Evolutionary conservation across 225 moss, liverwort and hornwort species (phyloP).

Genomic region (Pleurozium schreberi): DNA sequence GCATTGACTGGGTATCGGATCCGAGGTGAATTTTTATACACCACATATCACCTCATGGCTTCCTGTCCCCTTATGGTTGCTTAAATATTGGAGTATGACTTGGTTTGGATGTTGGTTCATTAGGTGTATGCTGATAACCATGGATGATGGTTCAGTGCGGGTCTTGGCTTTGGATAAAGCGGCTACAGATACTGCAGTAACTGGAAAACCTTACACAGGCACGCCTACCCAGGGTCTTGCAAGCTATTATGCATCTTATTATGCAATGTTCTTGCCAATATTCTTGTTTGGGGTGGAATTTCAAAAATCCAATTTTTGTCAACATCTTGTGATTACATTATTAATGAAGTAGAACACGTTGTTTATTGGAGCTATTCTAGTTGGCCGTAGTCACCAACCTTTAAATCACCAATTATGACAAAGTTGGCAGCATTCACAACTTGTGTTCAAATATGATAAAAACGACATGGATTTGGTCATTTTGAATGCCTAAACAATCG

Average conservation of each 20-base stretch:
- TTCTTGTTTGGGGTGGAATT: too few relatives aligned
- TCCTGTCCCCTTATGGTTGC: not conserved
- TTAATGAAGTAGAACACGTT: too few relatives aligned
- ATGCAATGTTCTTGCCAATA: too few relatives aligned
- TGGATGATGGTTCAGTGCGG: slow-evolving; percentile 96
- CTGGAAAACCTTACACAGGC: slow-evolving; percentile 62
- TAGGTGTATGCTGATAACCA: slow-evolving; percentile 85
- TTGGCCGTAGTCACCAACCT: too few relatives aligned
- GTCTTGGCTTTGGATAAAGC: slow-evolving; percentile 74
- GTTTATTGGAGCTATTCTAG: too few relatives aligned
- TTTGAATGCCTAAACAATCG: too few relatives aligned
- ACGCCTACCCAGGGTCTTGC: slow-evolving; percentile 76
- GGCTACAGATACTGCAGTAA: slow-evolving; percentile 54
- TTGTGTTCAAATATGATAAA: too few relatives aligned
- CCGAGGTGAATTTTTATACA: slow-evolving; percentile 39
- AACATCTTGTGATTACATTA: too few relatives aligned
- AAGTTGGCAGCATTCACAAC: too few relatives aligned
- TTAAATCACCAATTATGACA: too few relatives aligned
- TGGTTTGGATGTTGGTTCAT: not conserved
- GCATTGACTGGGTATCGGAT: slow-evolving; percentile 73
- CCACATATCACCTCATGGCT: not conserved
- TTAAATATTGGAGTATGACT: not conserved
- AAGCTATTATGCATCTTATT: slow-evolving; percentile 77
- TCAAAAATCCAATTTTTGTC: too few relatives aligned
- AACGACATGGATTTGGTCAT: too few relatives aligned